A percentile compares a stretch with the other conserved stretches of the same genome.
phyloP scores from a whole-genome alignment of 768 basidiomycete species.

The Termitomyces sp. region DNA sequence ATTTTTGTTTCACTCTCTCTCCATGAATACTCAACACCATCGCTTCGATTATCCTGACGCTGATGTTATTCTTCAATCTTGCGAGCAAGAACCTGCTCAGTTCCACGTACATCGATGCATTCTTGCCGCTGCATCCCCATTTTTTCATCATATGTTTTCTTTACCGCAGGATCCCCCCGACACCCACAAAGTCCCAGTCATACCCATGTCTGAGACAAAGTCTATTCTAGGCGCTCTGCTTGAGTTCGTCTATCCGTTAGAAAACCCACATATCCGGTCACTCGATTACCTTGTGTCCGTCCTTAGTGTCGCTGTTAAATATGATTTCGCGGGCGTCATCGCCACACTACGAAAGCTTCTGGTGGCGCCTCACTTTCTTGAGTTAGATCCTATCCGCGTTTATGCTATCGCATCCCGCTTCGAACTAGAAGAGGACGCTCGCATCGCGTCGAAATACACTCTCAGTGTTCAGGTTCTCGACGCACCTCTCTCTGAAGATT shows the following conservation, averaged over 20 bases:
- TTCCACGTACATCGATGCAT: conserved; percentile 61
- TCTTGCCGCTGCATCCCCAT: conserved; percentile 56
- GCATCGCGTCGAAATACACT: conserved; percentile 53
- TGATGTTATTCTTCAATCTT: conserved; percentile 47
- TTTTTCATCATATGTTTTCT: conserved; percentile 65
- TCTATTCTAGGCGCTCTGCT: conserved; percentile 43
- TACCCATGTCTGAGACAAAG: conserved; percentile 51
- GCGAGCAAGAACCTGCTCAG: conserved; percentile 29
- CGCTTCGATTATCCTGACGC: conserved; percentile 41
- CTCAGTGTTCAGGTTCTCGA: conserved; percentile 48
- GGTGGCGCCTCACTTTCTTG: conserved; percentile 42
- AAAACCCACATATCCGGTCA: conserved; percentile 42
- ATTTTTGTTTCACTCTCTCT: not conserved
- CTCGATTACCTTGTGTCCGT: conserved; percentile 49
- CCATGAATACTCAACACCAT: conserved; percentile 26
- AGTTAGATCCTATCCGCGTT: conserved; percentile 48
- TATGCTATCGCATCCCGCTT: conserved; percentile 68
- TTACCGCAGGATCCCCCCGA: conserved; percentile 41
- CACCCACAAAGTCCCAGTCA: conserved; percentile 29
- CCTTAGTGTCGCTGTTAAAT: conserved; percentile 55
- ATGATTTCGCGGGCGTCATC: conserved; percentile 48
- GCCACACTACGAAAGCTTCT: conserved; percentile 45
- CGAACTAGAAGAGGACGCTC: conserved; percentile 58
- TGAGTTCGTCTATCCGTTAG: conserved; percentile 56
- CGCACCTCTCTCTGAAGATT: conserved; percentile 53